A percentile compares a stretch with the other conserved stretches of the same genome.
These are phyloP conservation scores for Themeda triandra DNA, from an alignment of 176 grass and related monocot genomes.

Conservation along the genomic window DNA sequence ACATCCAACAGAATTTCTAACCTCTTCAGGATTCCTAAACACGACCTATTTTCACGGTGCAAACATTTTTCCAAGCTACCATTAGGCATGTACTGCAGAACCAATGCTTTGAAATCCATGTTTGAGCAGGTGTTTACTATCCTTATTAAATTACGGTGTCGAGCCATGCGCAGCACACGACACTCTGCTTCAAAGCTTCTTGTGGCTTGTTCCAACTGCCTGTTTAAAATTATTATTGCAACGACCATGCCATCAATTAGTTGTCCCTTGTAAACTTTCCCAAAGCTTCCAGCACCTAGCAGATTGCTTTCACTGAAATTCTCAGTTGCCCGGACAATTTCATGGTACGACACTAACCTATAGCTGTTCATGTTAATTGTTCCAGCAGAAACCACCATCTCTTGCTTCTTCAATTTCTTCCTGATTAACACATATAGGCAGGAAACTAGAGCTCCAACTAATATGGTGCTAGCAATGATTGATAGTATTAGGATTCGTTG, in stretches of 20 bases:
- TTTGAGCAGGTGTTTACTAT: neutral
- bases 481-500: neutral
- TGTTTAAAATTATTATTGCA: neutral
- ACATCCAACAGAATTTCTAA: neutral
- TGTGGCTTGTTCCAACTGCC: neutral
- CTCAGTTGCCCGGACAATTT: neutral
- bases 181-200: neutral
- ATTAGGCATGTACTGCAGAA: neutral
- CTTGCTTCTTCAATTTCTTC: neutral
- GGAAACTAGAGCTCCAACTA: neutral
- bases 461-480: neutral
- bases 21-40: neutral
- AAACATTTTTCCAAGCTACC: neutral
- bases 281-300: neutral
- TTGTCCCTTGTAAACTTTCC: neutral
- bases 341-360: neutral
- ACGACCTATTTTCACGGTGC: neutral
- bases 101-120: neutral
- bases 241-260: neutral
- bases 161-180: neutral
- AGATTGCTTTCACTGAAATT: neutral
- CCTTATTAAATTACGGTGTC: neutral
- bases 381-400: neutral
- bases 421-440: neutral
- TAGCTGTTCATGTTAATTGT: neutral